Percentiles rank a stretch among this genome's conserved stretches.
Conservation (phyloP, 768 basidiomycete species). For the Rickenella mellea region DNA sequence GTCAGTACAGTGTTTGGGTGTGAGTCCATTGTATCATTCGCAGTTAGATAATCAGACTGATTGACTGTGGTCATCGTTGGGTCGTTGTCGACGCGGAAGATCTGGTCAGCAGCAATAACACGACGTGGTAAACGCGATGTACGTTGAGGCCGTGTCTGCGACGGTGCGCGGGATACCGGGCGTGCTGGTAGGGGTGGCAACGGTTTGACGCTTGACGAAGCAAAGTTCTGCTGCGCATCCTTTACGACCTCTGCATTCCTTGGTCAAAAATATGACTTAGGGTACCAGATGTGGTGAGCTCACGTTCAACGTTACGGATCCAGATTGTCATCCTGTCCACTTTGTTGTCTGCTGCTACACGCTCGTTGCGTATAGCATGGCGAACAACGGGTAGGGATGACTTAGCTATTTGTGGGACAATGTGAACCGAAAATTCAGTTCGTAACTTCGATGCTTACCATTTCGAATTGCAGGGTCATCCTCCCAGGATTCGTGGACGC, state of each 20-base stretch:
- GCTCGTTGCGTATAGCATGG: slow-evolving; percentile 44
- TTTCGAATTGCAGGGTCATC: slow-evolving; percentile 34
- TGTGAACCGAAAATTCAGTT: no score
- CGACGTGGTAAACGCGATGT: slow-evolving; percentile 53
- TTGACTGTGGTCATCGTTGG: slow-evolving; percentile 10
- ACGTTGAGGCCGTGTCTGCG: slow-evolving; percentile 25
- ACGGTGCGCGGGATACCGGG: slow-evolving; percentile 42
- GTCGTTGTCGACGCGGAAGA: slow-evolving; percentile 44
- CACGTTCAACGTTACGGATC: slow-evolving; percentile 80
- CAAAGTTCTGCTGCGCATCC: slow-evolving; percentile 71
- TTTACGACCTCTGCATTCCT: slow-evolving; percentile 59
- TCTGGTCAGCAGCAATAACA: slow-evolving; percentile 57
- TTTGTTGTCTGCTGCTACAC: slow-evolving; percentile 41
- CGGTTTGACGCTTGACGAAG: slow-evolving; percentile 34
- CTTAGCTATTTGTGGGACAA: no score
- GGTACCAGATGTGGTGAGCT: slow-evolving; percentile 19
- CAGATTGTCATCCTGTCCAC: slow-evolving; percentile 69
- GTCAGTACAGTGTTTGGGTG: slow-evolving; percentile 10
- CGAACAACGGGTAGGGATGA: slow-evolving; percentile 45
- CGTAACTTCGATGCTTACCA: no score
- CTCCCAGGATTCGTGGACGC: slow-evolving; percentile 36
- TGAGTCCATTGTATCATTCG: neutral
- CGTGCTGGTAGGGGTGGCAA: slow-evolving; percentile 58
- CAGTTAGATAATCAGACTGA: slow-evolving; percentile 13
- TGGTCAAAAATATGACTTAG: neutral